Conservation (phyloP, 2,329 filamentous ascomycete genomes). For the Parafenestella ontariensis region DNA sequence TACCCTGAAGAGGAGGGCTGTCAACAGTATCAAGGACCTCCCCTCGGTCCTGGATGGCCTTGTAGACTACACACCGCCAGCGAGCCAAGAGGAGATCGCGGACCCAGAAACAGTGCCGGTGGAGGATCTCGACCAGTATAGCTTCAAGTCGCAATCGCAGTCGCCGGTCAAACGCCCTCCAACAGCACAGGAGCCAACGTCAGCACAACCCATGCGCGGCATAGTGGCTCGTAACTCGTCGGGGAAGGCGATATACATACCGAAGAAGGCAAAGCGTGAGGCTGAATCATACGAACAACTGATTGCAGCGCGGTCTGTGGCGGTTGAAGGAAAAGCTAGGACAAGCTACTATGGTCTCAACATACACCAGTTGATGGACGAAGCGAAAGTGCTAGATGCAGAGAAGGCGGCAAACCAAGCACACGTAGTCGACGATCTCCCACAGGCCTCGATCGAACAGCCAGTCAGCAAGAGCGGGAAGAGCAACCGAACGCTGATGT, state of each 20-base stretch:
- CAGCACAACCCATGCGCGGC: constrained; percentile 26
- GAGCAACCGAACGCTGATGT: constrained; percentile 66
- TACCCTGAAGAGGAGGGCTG: constrained; percentile 43
- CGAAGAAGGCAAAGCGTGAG: constrained; percentile 58
- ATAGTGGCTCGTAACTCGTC: constrained; percentile 56
- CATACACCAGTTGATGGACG: constrained; percentile 81
- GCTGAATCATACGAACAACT: constrained; percentile 69
- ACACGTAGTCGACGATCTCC: constrained; percentile 29
- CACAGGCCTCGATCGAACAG: constrained; percentile 50
- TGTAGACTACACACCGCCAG: constrained; percentile 41
- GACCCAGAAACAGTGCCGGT: constrained; percentile 40
- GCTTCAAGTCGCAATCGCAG: constrained; percentile 32
- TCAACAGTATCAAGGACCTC: constrained; percentile 38
- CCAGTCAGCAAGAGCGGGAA: constrained; percentile 32
- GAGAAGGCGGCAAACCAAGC: constrained; percentile 41
- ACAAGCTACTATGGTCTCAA: constrained; percentile 91
- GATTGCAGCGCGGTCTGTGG: constrained; percentile 71
- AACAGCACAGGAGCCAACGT: constrained; percentile 17
- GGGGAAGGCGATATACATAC: constrained; percentile 65
- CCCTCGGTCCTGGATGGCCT: constrained; percentile 30
- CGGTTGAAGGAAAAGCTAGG: constrained; percentile 69
- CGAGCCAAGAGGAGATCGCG: constrained; percentile 40
- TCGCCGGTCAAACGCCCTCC: constrained; percentile 30
- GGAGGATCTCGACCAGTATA: constrained; percentile 37
- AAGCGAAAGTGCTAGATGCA: constrained; percentile 68